A percentile compares a stretch with the other conserved stretches of the same genome.
Conservation (phyloP, 352 stramenopile genomes). For the Pythium dissotocum region DNA sequence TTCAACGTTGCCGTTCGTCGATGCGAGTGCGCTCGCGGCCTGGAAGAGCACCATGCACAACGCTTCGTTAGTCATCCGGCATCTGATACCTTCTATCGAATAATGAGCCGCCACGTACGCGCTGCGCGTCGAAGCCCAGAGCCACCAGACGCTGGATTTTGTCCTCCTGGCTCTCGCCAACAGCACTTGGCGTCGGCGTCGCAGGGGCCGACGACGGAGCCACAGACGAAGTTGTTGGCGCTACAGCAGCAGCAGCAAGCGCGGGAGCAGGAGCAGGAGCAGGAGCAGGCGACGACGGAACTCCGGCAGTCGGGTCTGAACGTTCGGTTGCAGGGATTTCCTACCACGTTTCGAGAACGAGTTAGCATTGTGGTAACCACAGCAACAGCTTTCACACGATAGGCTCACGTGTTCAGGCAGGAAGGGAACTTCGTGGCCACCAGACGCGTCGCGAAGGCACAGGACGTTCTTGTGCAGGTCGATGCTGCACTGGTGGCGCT, state of each 20-base stretch:
- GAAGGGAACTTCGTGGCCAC: slow-evolving; percentile 82
- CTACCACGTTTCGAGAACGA: slow-evolving; percentile 23
- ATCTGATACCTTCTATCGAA: background rate
- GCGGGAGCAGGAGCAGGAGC: slow-evolving; percentile 19
- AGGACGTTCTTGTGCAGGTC: slow-evolving; percentile 93
- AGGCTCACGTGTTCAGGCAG: slow-evolving; percentile 75
- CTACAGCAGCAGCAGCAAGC: slow-evolving; percentile 5
- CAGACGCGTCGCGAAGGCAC: slow-evolving; percentile 66
- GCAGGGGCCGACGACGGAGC: slow-evolving; percentile 23
- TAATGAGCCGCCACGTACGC: slow-evolving; percentile 30
- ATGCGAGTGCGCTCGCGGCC: slow-evolving; percentile 62
- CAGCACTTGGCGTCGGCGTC: slow-evolving; percentile 14
- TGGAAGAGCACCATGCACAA: slow-evolving; percentile 21
- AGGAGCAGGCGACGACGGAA: slow-evolving; percentile 10
- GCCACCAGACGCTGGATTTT: slow-evolving; percentile 71
- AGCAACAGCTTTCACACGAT: background rate
- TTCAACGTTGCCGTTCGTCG: slow-evolving; percentile 79
- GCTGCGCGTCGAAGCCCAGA: slow-evolving; percentile 65
- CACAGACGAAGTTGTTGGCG: slow-evolving; percentile 4
- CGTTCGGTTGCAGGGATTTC: slow-evolving; percentile 74
- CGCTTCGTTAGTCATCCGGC: slow-evolving; percentile 10
- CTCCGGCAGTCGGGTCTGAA: slow-evolving; percentile 25
- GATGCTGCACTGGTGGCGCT: slow-evolving; percentile 96
- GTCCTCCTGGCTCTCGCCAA: slow-evolving; percentile 30
- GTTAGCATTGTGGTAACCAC: background rate